phyloP scores from a whole-genome alignment of 2,329 filamentous ascomycete species.

The Phyllachora maydis region DNA sequence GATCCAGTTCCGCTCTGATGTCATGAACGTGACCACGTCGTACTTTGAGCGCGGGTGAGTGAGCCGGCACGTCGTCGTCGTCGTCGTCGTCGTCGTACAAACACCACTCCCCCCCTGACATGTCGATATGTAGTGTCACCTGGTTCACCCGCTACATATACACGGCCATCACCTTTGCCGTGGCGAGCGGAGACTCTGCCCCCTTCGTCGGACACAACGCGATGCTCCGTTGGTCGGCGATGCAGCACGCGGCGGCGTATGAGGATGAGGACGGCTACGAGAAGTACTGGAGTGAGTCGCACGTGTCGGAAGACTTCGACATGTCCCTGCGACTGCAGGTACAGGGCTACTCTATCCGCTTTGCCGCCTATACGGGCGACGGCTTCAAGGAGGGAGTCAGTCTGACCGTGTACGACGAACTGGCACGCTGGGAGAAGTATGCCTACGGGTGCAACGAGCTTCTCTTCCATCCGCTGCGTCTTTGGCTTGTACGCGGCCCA shows the following conservation, averaged over 20 bases:
- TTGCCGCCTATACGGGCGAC: conserved; percentile 46
- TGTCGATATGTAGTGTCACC: conserved; percentile 47
- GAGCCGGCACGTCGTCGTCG: too few species aligned
- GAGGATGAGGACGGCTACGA: conserved; percentile 48
- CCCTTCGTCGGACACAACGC: conserved; percentile 67
- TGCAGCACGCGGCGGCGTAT: conserved; percentile 52
- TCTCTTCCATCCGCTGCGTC: conserved; percentile 44
- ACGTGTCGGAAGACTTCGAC: conserved; percentile 64
- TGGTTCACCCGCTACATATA: conserved; percentile 58
- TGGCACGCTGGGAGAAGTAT: conserved; percentile 73
- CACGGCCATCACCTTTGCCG: conserved; percentile 52
- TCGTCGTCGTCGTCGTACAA: too few species aligned
- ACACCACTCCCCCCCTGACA: too few species aligned
- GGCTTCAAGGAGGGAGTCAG: conserved; percentile 69
- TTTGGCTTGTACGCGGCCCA: conserved; percentile 40
- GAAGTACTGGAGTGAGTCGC: conserved; percentile 63
- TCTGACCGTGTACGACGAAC: conserved; percentile 63
- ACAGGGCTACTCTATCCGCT: conserved; percentile 44
- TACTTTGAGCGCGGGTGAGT: conserved; percentile 46
- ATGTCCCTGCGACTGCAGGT: conserved; percentile 60
- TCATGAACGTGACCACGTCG: conserved; percentile 54
- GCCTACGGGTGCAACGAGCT: conserved; percentile 69
- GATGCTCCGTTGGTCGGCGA: conserved; percentile 50
- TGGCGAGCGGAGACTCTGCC: conserved; percentile 53
- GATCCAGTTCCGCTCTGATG: conserved; percentile 50